Percentiles rank a stretch among this genome's conserved stretches.
Evolutionary conservation across 306 rosid genomes (phyloP).

Genomic region (Cucurbita argyrosperma): DNA sequence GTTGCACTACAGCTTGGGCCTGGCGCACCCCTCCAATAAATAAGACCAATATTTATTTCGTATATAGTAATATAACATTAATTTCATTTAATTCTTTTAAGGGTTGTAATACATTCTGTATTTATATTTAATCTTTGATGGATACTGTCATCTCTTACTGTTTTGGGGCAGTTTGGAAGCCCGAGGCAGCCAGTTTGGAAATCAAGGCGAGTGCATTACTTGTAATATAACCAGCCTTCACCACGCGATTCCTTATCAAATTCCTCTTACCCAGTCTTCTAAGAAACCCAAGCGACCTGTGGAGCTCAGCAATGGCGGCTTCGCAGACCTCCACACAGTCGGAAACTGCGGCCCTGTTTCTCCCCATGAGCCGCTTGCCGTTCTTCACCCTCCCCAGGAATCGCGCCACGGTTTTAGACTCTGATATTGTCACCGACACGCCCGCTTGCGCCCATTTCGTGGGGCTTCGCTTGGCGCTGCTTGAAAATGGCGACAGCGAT

Average conservation of each 20-base stretch:
- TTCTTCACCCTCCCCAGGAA: constrained; percentile 17
- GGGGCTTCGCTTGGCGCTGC: constrained; percentile 33
- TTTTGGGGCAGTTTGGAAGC: constrained; percentile 12
- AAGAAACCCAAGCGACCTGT: constrained; percentile 33
- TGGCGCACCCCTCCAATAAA: neutral
- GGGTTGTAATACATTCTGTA: accelerated
- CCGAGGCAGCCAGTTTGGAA: constrained; percentile 40
- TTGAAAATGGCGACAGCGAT: constrained; percentile 35
- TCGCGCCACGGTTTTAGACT: constrained; percentile 18
- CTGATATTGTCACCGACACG: constrained; percentile 43
- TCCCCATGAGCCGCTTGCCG: constrained; percentile 10
- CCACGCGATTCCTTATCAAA: constrained; percentile 22
- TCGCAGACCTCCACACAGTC: constrained; percentile 38
- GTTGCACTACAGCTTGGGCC: neutral
- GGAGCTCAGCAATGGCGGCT: constrained; percentile 47
- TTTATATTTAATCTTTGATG: too few relatives aligned
- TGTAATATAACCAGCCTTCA: constrained; percentile 20
- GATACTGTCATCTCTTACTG: neutral
- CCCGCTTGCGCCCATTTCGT: constrained; percentile 55
- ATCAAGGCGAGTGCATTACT: constrained; percentile 60
- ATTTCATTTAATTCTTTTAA: too few relatives aligned
- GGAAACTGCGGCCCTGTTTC: constrained; percentile 26
- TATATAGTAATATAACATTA: too few relatives aligned
- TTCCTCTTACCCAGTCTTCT: constrained; percentile 36
- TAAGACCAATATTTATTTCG: neutral